Base-by-base conservation (phyloP, 441 rosid genomes). In the Macaranga tanarius region DNA sequence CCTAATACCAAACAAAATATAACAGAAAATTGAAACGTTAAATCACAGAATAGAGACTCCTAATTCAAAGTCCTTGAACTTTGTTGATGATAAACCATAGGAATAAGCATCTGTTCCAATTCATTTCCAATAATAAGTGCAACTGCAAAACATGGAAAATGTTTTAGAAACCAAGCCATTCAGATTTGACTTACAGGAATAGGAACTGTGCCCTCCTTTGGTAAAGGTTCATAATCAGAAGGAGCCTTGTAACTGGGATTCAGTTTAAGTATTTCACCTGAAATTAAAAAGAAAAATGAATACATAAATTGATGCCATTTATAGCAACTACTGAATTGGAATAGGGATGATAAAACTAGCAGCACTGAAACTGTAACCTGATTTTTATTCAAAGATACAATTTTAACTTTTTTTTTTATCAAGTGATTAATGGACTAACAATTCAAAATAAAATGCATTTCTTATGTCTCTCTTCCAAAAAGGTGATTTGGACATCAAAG, bases 241-340 rank as follows among this genome's bases (percentile, higher is more conserved):
- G 98, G 96, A 59, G 86, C 85, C 85, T 90, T 91, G 85, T 85
- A 95, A 76, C 88, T 87, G 19, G 97, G 89, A 85, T 92, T 90
- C 77, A 95, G 74, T 79, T 84, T 85, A 51, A 92, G 81, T 68
- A 95, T 92, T 82, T 92, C 93, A 72, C 98, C 99, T 95, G 40
- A 83, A 69, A 51, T 47, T 52, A 66, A 71, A 70, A 67, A 47
- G 1, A 40, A 15, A 62, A 17, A 5, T 4, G 15, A 66, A 16
- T n/a, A 72, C 63, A 71, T 25, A 69, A 58, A 66, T 58, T 54
- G 50, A 44, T 20, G 58, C 58, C 57, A 62, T 62, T 51, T 45
- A 60, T 23, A 72, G 74, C 65, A 40, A 56, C 59, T 4, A 19
- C 10, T 13, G 65, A 44, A 26, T 62, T 65, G 2, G 50, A 26